A percentile compares a stretch with the other conserved stretches of the same genome.
Evolutionary conservation across 257 asterid genomes (phyloP).

Genomic region (Solanum okadae): DNA sequence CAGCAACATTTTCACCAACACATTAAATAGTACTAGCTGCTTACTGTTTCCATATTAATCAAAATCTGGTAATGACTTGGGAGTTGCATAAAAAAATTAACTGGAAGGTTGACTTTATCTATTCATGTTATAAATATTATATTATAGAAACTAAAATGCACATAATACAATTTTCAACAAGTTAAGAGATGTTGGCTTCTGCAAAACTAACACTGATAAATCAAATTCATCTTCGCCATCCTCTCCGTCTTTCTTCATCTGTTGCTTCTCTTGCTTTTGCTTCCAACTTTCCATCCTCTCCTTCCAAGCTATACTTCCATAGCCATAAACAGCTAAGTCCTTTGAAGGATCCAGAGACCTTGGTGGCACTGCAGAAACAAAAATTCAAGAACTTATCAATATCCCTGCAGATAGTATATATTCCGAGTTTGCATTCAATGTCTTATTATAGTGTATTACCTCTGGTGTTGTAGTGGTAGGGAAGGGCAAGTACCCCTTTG

Average conservation of each 20-base stretch:
- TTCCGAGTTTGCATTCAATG: background rate
- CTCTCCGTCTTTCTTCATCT: background rate
- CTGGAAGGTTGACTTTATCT: background rate
- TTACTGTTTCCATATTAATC: background rate
- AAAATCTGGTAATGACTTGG: background rate
- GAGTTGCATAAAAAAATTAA: background rate
- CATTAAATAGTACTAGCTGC: background rate
- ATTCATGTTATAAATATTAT: no score
- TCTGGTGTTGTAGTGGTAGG: background rate
- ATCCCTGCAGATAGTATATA: background rate
- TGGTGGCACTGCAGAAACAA: conserved; percentile 1
- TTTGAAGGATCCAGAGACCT: conserved; percentile 24
- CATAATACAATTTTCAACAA: background rate
- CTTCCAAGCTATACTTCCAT: conserved; percentile 28
- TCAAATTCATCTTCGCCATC: conserved; percentile 2
- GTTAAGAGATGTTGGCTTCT: background rate
- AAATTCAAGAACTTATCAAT: background rate
- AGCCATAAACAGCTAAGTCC: conserved; percentile 20
- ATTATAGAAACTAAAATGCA: background rate
- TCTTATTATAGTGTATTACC: background rate
- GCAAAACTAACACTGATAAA: conserved; percentile 11
- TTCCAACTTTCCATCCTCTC: conserved; percentile 20
- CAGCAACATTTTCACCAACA: background rate
- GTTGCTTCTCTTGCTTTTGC: conserved; percentile 6
- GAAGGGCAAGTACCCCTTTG: background rate